phyloP scores from a whole-genome alignment of 2,329 filamentous ascomycete species.

The Paraphoma chrysanthemicola region DNA sequence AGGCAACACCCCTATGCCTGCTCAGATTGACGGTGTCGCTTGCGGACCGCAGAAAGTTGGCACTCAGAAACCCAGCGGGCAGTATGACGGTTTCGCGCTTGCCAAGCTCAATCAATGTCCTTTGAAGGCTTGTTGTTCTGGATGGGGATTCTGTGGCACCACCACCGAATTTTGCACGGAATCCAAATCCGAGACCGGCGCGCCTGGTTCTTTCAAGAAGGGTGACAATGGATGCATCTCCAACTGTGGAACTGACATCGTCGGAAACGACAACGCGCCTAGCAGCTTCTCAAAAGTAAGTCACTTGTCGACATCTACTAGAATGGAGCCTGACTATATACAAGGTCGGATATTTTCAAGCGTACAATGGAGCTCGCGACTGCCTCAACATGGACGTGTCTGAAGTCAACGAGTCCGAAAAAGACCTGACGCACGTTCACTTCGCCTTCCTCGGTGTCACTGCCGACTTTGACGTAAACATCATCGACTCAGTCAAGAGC shows the following conservation, averaged over 20 bases:
- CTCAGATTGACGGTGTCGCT: neutral
- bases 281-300: neutral
- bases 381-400: conserved; percentile 8
- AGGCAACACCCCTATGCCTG: neutral
- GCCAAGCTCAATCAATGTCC: neutral
- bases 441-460: neutral
- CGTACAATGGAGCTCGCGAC: conserved; percentile 7
- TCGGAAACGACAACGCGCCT: neutral
- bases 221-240: neutral
- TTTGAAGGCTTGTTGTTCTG: neutral
- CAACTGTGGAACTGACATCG: neutral
- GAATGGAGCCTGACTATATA: neutral
- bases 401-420: conserved; percentile 2
- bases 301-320: neutral
- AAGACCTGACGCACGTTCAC: conserved; percentile 4
- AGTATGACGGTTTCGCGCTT: neutral
- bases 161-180: neutral
- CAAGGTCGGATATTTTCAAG: conserved; percentile 11
- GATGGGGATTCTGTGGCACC: neutral
- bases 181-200: neutral
- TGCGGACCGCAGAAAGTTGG: neutral
- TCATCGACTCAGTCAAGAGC: neutral
- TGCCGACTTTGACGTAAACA: conserved; percentile 12
- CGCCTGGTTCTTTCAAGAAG: neutral
- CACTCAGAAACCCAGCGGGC: neutral